Evolutionary conservation across 164 flowering plant genomes (phyloP), one percentile per base, ranked within the genome.

Genomic region (Sextonia rubra): DNA sequence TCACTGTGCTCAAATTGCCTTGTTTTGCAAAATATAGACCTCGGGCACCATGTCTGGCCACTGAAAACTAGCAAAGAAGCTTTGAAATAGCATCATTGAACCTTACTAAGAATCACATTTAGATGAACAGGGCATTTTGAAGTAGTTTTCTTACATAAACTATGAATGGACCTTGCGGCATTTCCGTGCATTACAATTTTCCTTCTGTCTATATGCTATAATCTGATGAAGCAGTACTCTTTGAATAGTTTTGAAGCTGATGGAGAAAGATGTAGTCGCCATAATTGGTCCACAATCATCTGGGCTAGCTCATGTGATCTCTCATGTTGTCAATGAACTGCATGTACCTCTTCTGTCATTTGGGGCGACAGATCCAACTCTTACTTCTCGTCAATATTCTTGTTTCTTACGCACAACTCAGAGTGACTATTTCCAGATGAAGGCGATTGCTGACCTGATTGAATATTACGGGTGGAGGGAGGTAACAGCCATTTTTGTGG

Each of bases 251-350:
- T 76, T 92, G 84, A 85, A 89, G 83, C 82, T 92, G 52, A 79
- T 94, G 82, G 92, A 80, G 80, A 85, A 82, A 64, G 90, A 91
- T 8, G 90, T 91, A 64, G 86, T 91, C 70, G 85, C 88, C 23
- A 81, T 85, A 60, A 83, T 94, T 58, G 99, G 98, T 5, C 99
- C 99, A 14, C 99, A 91, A 71, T 91, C 97, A 0, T 92, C 98
- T 52, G 93, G 85, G 37, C 84, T 90, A 68, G 94, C 91, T 63
- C 99, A 88, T 83, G 82, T 88, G 47, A 88, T 94, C 60, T 89
- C 97, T 6, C 89, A 88, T 63, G 83, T 87, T 26, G 86, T 79
- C 17, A 82, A 88, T 61, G 97, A 87, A 70, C 93, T 94, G 69
- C 90, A 89, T 32, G 86, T 91, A 12, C 99, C 99, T 26, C 87